Percentiles rank a stretch among this genome's conserved stretches.
Conservation (phyloP, 805 yeast genomes). For the Tetrapisispora iriomotensis region DNA sequence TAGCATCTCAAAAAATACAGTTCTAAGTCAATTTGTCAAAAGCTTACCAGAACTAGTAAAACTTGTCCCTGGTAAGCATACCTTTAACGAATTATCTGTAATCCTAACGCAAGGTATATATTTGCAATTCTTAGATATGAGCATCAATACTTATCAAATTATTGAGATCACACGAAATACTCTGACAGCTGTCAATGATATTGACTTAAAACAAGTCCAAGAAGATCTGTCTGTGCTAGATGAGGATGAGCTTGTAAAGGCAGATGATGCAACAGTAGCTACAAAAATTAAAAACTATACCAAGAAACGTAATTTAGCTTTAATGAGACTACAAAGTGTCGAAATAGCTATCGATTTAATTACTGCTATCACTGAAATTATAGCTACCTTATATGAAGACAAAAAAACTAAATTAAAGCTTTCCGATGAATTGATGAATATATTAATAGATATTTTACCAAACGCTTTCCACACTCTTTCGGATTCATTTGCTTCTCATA, state of each 20-base stretch:
- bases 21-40: conserved; percentile 12
- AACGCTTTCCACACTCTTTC: conserved; percentile 34
- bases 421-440: conserved; percentile 9
- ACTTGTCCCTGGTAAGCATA: conserved; percentile 1
- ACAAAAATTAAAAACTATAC: conserved; percentile 29
- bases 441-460: conserved; percentile 21
- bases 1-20: conserved; percentile 9
- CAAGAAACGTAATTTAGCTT: conserved; percentile 36
- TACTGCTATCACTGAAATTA: conserved; percentile 60
- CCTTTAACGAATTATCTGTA: conserved; percentile 27
- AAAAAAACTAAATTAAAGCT: conserved; percentile 6
- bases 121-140: conserved; percentile 30
- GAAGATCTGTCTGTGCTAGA: conserved; percentile 9
- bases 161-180: conserved; percentile 18
- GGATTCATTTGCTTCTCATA: conserved; percentile 43
- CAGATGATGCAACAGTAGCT: conserved; percentile 14
- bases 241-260: conserved; percentile 13
- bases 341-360: conserved; percentile 68
- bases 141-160: conserved; percentile 15
- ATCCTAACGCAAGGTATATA: conserved; percentile 32
- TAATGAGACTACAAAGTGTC: conserved; percentile 47
- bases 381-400: conserved; percentile 29
- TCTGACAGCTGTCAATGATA: conserved; percentile 20
- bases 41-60: conserved; percentile 9
- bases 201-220: conserved; percentile 29